phyloP scores from a whole-genome alignment of 2,329 filamentous ascomycete genomes.

The Colletotrichum incanum region DNA sequence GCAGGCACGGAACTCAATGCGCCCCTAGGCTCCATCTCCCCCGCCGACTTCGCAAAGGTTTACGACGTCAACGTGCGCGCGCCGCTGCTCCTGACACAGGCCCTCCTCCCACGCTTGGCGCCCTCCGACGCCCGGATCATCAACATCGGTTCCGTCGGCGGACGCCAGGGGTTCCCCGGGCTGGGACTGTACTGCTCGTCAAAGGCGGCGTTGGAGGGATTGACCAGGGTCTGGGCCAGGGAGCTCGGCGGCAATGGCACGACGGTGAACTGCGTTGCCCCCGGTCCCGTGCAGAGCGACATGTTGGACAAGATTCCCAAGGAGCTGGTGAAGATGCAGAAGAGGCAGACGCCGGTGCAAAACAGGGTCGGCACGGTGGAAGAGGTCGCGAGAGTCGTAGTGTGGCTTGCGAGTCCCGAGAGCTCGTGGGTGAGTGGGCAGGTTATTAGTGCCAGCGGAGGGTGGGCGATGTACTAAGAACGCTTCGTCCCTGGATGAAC shows the following conservation, averaged over 20 bases:
- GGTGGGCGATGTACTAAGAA: no score
- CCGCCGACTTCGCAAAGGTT: constrained; percentile 67
- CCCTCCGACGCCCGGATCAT: no score
- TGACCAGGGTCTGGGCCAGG: no score
- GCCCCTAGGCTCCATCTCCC: constrained; percentile 58
- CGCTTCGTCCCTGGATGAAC: no score
- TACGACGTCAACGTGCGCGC: constrained; percentile 72
- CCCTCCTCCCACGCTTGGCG: constrained; percentile 62
- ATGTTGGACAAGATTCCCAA: constrained; percentile 69
- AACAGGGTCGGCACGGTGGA: constrained; percentile 66
- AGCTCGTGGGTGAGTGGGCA: no score
- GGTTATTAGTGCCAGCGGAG: no score
- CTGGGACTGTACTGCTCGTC: no score
- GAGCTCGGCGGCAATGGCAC: constrained; percentile 67
- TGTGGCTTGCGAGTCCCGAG: no score
- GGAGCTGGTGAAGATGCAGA: constrained; percentile 65
- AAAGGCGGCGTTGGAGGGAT: no score
- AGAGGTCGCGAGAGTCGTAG: constrained; percentile 57
- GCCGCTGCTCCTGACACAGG: constrained; percentile 67
- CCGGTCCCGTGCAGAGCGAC: constrained; percentile 72
- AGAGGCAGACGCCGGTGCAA: constrained; percentile 65
- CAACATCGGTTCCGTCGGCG: no score
- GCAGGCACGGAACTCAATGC: constrained; percentile 56
- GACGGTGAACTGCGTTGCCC: constrained; percentile 74
- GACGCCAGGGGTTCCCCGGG: no score